Evolutionary conservation across 1,284 basidiomycete species (phyloP).

Genomic region (Paramarasmius palmivorus): DNA sequence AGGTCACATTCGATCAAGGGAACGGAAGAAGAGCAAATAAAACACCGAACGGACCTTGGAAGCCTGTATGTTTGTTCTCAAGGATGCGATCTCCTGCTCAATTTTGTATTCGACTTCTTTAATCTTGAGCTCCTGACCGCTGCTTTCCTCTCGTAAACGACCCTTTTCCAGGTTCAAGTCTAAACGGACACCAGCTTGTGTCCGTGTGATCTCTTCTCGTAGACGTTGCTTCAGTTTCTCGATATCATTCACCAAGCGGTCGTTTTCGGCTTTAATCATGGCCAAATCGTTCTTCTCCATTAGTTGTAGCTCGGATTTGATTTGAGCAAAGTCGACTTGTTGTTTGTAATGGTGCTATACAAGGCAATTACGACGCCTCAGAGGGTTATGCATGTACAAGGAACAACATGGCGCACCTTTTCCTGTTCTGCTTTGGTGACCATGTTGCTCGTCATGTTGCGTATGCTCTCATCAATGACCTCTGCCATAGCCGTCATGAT

Average conservation of each 20-base stretch:
- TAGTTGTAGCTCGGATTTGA: slow-evolving; percentile 95
- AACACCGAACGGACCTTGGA: slow-evolving; percentile 62
- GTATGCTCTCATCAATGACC: slow-evolving; percentile 92
- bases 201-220: slow-evolving; percentile 88
- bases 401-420: slow-evolving; percentile 65
- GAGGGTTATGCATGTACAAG: too few relatives aligned
- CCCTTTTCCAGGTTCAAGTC: slow-evolving; percentile 98
- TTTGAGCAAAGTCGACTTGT: slow-evolving; percentile 96
- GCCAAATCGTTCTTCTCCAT: slow-evolving; percentile 98
- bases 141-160: slow-evolving; percentile 91
- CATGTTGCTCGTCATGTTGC: slow-evolving; percentile 92
- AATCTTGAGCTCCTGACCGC: slow-evolving; percentile 93
- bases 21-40: slow-evolving; percentile 23
- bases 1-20: slow-evolving; percentile 9
- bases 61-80: slow-evolving; percentile 90
- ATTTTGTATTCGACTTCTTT: slow-evolving; percentile 98
- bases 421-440: slow-evolving; percentile 94
- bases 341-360: slow-evolving; percentile 88
- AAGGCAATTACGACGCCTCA: slow-evolving; percentile 3
- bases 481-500: slow-evolving; percentile 95
- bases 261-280: slow-evolving; percentile 94
- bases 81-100: slow-evolving; percentile 92
- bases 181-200: slow-evolving; percentile 91
- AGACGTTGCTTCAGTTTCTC: slow-evolving; percentile 96
- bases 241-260: slow-evolving; percentile 88